A percentile compares a stretch with the other conserved stretches of the same genome.
Evolutionary conservation across 2,329 filamentous ascomycete genomes (phyloP).

Genomic region (Trichoderma koningii): DNA sequence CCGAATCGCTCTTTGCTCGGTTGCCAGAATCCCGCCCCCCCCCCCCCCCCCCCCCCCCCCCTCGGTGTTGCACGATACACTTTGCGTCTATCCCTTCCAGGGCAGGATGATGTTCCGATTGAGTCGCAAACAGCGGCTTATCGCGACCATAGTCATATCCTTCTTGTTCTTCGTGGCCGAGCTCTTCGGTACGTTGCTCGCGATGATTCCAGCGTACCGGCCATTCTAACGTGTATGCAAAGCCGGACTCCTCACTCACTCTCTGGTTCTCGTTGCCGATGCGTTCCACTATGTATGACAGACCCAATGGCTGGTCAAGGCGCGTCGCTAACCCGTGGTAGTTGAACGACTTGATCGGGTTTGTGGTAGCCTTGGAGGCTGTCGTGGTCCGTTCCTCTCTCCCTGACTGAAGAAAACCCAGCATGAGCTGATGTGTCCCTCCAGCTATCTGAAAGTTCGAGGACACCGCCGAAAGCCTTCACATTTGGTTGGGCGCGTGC

Average conservation of each 20-base stretch:
- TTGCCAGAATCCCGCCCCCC: not conserved
- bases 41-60: too few species aligned
- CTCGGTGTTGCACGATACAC: not conserved
- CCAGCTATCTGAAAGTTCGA: conserved; percentile 58
- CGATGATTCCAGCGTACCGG: not conserved
- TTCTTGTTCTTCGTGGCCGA: conserved; percentile 56
- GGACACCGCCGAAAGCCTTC: conserved; percentile 51
- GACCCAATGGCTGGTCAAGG: not conserved
- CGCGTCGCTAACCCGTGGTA: conserved; percentile 37
- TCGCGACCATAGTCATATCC: conserved; percentile 52
- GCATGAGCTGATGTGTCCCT: conserved; percentile 3
- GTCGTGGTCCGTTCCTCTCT: conserved; percentile 52
- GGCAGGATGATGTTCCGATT: conserved; percentile 29
- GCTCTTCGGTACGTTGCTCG: conserved; percentile 44
- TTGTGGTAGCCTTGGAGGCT: conserved; percentile 66
- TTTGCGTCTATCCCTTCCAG: not conserved
- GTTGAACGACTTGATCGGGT: conserved; percentile 72
- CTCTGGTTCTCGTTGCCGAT: conserved; percentile 72
- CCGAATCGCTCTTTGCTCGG: not conserved
- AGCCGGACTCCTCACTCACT: conserved; percentile 71
- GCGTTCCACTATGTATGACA: conserved; percentile 70
- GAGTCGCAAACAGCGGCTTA: conserved; percentile 48
- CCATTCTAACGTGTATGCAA: conserved; percentile 18
- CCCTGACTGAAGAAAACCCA: not conserved
- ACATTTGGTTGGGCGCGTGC: conserved; percentile 78